Conservation (phyloP, 179 eudicot genomes). For the Silene noctiflora region DNA sequence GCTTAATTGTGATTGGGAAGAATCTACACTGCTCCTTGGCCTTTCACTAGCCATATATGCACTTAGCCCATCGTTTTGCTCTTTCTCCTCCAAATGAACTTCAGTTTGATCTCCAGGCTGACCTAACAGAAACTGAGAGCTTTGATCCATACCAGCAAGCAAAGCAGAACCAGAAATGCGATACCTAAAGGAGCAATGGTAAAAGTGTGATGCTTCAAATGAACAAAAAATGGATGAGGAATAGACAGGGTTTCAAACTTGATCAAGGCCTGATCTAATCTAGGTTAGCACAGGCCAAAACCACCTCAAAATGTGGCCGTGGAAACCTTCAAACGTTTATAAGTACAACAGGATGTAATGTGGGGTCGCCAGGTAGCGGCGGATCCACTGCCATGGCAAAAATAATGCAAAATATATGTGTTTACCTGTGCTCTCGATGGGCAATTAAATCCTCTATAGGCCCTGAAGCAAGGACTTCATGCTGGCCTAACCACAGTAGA, state of each 20-base stretch:
- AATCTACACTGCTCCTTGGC: constrained; percentile 35
- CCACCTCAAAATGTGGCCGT: neutral
- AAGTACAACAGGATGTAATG: neutral
- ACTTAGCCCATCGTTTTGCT: constrained; percentile 51
- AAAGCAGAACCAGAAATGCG: constrained; percentile 97
- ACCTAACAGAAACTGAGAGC: constrained; percentile 49
- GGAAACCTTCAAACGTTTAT: neutral
- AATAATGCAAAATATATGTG: constrained; percentile 5
- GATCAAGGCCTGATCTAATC: neutral
- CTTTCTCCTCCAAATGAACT: constrained; percentile 42
- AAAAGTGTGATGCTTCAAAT: constrained; percentile 13
- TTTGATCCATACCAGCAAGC: constrained; percentile 95
- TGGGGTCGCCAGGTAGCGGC: neutral
- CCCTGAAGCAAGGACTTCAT: constrained; percentile 98
- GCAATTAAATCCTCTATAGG: constrained; percentile 98
- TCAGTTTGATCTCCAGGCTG: constrained; percentile 47
- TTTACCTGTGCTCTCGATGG: constrained; percentile 93
- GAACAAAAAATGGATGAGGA: neutral
- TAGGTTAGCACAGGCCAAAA: neutral
- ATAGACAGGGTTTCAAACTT: neutral
- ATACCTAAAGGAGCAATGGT: constrained; percentile 49
- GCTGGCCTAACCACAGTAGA: constrained; percentile 60
- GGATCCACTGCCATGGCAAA: neutral
- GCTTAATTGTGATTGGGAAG: constrained; percentile 39
- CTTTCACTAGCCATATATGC: constrained; percentile 43